These are phyloP conservation scores for Bothriochloa decipiens DNA, from an alignment of 176 grass and related monocot species.

Conservation along the genomic window DNA sequence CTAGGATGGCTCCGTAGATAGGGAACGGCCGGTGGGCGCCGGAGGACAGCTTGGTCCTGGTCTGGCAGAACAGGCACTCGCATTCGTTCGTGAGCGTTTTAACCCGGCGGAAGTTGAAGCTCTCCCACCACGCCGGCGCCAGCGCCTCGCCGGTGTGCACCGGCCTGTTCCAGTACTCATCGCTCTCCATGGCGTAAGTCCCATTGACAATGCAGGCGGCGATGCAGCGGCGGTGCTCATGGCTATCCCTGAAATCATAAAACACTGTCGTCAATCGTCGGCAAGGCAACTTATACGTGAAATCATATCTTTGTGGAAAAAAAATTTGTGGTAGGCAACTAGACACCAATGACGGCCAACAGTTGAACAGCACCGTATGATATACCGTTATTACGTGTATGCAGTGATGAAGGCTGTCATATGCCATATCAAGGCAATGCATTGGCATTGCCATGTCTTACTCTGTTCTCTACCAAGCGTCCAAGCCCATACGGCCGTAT, in stretches of 20 bases:
- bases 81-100: background rate
- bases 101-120: constrained; percentile 23
- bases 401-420: no score
- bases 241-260: background rate
- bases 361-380: no score
- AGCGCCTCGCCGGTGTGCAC: background rate
- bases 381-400: no score
- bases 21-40: background rate
- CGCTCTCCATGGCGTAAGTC: background rate
- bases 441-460: background rate
- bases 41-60: background rate
- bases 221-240: constrained; percentile 39
- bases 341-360: no score
- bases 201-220: constrained; percentile 28
- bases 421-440: background rate
- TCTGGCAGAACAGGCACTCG: background rate
- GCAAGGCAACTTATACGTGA: background rate
- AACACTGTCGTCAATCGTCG: background rate
- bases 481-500: background rate
- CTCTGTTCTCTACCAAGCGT: background rate
- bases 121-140: constrained; percentile 38
- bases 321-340: no score
- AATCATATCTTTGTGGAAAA: background rate
- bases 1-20: constrained; percentile 29
- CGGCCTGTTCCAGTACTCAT: background rate